Base-by-base conservation (phyloP, 1,139 yeast genomes). In the Torulaspora pretoriensis region DNA sequence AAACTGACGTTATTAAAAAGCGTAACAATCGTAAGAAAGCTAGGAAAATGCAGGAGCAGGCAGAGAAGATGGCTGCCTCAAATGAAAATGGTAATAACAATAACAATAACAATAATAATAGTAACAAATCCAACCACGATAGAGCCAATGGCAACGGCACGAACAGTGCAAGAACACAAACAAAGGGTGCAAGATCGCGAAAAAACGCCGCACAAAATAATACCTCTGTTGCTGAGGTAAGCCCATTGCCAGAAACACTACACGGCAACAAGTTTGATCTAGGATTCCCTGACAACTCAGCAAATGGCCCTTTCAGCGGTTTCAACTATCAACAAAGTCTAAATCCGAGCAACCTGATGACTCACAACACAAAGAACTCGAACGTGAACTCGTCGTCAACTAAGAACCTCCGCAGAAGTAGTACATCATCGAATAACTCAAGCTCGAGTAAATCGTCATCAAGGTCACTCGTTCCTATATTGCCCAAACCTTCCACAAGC, bases 1-100 rank as follows among this genome's bases (percentile, higher is more conserved):
- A 92, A 61, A 87, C 97, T 0, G 97, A 92, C 68, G 92, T 95
- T 10, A 92, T 92, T 55, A 88, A 89, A 69, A 87, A 90, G 61
- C 75, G 98, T 58, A 69, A 68, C 47, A 59, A 70, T 49, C 54
- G 67, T 61, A 67, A 65, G 60, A 56, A 63, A 40, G 48, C 61
- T 45, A 52, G 64, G 54, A 61, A 57, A 34, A 35, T 41, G 31
- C 47, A 47, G 28, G 45, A 47, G 30, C 45, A 43, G 13, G 37
- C 45, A 30, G 47, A 44, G 24, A 43, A 41, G 28, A 38, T 14
- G 12, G 28, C 26, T 10, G 42, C 31, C 13, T 17, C 26, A 8
- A 42, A 28, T 25, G 40, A 37, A 24, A 32, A 24, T 12, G 30
- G 35, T 19, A 38, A 42, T 8, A 33, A 27, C n/a, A 43, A 35